Conservation (phyloP, 345 rosid species). For the Carallia brachiata region DNA sequence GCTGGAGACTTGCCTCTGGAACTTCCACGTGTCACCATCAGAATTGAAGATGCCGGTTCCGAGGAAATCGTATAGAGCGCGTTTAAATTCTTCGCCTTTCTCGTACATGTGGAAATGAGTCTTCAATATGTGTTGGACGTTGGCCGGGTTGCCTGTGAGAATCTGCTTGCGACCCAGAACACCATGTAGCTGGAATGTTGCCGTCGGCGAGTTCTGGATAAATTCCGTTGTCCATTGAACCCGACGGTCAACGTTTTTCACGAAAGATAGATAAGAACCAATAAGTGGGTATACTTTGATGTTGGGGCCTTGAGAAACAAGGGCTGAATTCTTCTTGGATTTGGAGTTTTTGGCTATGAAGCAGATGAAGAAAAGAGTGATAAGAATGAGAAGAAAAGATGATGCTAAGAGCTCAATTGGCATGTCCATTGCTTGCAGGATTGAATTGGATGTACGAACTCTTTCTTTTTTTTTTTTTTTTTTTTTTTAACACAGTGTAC, state of each 20-base stretch:
- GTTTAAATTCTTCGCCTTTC: slow-evolving; percentile 38
- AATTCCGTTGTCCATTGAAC: slow-evolving; percentile 53
- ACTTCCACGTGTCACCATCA: slow-evolving; percentile 62
- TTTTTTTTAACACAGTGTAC: too few species aligned
- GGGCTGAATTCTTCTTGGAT: slow-evolving; percentile 1
- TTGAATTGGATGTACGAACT: too few species aligned
- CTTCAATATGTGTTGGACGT: slow-evolving; percentile 63
- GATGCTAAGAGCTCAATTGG: background rate
- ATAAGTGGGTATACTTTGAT: slow-evolving; percentile 48
- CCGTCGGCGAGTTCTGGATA: slow-evolving; percentile 45
- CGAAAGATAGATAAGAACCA: slow-evolving; percentile 40
- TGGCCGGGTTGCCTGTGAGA: slow-evolving; percentile 57
- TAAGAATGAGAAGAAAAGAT: slow-evolving; percentile 4
- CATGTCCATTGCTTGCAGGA: background rate
- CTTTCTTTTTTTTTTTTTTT: too few species aligned
- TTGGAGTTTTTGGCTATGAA: slow-evolving; percentile 7
- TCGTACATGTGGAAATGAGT: slow-evolving; percentile 50
- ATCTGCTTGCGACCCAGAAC: slow-evolving; percentile 33
- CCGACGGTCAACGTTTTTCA: slow-evolving; percentile 39
- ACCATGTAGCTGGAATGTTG: slow-evolving; percentile 46
- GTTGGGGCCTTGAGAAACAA: slow-evolving; percentile 14
- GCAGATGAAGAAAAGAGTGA: slow-evolving; percentile 25
- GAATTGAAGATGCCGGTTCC: slow-evolving; percentile 74
- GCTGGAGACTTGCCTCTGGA: slow-evolving; percentile 69
- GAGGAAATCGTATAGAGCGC: slow-evolving; percentile 49